phyloP scores from a whole-genome alignment of 2,329 filamentous ascomycete genomes.

The Volutella citrinella region DNA sequence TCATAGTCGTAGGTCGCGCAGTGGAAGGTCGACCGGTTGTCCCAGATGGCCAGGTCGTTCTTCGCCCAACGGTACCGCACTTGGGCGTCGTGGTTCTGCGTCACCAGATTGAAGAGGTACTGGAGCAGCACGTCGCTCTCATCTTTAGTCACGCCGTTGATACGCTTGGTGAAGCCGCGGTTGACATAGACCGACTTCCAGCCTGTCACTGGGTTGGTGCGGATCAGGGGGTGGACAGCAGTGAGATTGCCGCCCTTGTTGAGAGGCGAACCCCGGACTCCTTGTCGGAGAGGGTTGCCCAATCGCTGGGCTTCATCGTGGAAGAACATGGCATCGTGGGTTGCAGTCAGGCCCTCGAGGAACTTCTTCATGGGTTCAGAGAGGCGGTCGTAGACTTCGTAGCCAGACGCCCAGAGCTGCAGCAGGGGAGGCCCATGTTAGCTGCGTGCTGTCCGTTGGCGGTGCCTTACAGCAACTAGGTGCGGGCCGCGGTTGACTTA shows the following conservation, averaged over 20 bases:
- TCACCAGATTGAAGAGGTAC: conserved; percentile 46
- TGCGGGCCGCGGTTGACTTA: conserved; percentile 15
- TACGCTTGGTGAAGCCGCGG: conserved; percentile 50
- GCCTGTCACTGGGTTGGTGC: conserved; percentile 59
- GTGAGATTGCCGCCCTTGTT: conserved; percentile 52
- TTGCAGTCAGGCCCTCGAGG: conserved; percentile 48
- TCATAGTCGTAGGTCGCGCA: conserved; percentile 61
- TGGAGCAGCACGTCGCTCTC: conserved; percentile 51
- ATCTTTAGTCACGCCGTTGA: conserved; percentile 52
- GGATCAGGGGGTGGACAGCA: conserved; percentile 51
- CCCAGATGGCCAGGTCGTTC: conserved; percentile 62
- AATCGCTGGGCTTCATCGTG: conserved; percentile 46
- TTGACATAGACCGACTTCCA: conserved; percentile 55
- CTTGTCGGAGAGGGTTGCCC: conserved; percentile 42
- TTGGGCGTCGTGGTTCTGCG: conserved; percentile 56
- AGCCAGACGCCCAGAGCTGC: conserved; percentile 60
- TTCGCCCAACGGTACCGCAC: conserved; percentile 52
- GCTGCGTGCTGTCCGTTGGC: too few species aligned
- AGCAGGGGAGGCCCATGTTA: conserved; percentile 30
- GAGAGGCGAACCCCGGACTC: conserved; percentile 50
- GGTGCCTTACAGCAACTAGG: too few species aligned
- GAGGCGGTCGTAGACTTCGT: conserved; percentile 56
- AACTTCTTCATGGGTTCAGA: conserved; percentile 46
- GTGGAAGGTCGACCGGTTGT: conserved; percentile 53
- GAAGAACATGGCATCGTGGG: conserved; percentile 46